These are phyloP conservation scores for Trichoderma arundinaceum DNA, from an alignment of 2,329 filamentous ascomycete genomes.

Conservation along the genomic window DNA sequence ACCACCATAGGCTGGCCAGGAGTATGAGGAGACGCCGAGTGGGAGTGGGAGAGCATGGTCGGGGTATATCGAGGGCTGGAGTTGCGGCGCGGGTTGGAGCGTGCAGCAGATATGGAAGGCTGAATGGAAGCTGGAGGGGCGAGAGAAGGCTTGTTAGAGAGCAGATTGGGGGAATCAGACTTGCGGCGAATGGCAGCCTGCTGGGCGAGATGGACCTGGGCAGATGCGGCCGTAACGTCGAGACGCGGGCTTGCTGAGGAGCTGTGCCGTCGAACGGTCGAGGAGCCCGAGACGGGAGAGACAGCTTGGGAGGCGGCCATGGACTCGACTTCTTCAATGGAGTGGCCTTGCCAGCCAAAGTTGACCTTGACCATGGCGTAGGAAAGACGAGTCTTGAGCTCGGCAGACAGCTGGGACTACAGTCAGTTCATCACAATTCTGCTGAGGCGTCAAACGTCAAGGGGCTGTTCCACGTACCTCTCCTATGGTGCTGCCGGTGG, in stretches of 20 bases:
- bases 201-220: constrained; percentile 41
- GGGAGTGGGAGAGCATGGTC: constrained; percentile 55
- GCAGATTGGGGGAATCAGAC: constrained; percentile 46
- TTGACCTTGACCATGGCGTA: constrained; percentile 96
- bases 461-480: constrained; percentile 63
- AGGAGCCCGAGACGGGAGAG: constrained; percentile 65
- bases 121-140: constrained; percentile 63
- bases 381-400: constrained; percentile 81
- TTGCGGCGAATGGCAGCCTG: constrained; percentile 37
- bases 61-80: constrained; percentile 58
- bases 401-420: constrained; percentile 67
- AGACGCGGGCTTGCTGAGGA: constrained; percentile 62
- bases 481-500: constrained; percentile 72
- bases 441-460: neutral
- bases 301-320: constrained; percentile 71
- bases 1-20: constrained; percentile 47
- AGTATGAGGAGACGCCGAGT: constrained; percentile 55
- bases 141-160: constrained; percentile 48
- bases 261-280: constrained; percentile 58
- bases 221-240: constrained; percentile 42
- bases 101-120: constrained; percentile 50
- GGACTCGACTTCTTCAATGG: constrained; percentile 77
- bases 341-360: constrained; percentile 82
- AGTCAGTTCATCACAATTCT: constrained; percentile 33
- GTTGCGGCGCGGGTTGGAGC: constrained; percentile 54